These are phyloP conservation scores for Saccharomyces hybrid DNA, from an alignment of 1,139 yeast genomes.

Conservation along the genomic window DNA sequence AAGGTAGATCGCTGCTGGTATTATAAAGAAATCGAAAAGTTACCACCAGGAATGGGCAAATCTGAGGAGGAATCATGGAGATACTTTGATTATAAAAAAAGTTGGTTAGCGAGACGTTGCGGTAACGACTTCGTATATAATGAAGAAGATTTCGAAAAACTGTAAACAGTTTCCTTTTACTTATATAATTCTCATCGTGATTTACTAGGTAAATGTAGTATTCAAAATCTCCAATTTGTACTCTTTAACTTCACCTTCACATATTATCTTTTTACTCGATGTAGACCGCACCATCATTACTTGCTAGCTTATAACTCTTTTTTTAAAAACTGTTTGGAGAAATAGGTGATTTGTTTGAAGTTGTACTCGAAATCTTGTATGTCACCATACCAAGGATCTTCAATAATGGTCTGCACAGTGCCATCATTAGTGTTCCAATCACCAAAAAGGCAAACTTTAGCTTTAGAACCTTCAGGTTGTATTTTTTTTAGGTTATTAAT, in stretches of 20 bases:
- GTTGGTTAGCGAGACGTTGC: constrained; percentile 75
- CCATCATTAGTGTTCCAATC: constrained; percentile 50
- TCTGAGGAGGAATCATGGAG: constrained; percentile 56
- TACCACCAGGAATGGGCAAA: constrained; percentile 35
- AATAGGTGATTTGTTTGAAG: constrained; percentile 65
- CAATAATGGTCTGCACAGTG: constrained; percentile 50
- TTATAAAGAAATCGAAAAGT: constrained; percentile 50
- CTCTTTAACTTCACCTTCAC: neutral
- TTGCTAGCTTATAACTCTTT: constrained; percentile 32
- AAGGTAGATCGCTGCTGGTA: constrained; percentile 78
- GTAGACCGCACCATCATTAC: neutral
- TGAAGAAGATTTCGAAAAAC: constrained; percentile 55
- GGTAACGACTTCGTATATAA: constrained; percentile 27
- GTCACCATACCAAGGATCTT: constrained; percentile 92
- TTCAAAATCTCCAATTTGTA: neutral
- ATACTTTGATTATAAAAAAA: constrained; percentile 83
- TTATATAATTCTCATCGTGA: neutral
- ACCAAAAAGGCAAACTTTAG: constrained; percentile 62
- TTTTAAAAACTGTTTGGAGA: constrained; percentile 56
- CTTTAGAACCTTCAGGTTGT: constrained; percentile 46
- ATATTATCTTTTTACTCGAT: neutral
- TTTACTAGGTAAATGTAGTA: neutral
- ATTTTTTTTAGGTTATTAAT: constrained; percentile 49
- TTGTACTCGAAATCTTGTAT: constrained; percentile 71
- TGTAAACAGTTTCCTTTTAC: constrained; percentile 7